Evolutionary conservation across 345 rosid genomes (phyloP), one percentile per base, ranked within the genome.

Genomic region (Syzygium aqueum): DNA sequence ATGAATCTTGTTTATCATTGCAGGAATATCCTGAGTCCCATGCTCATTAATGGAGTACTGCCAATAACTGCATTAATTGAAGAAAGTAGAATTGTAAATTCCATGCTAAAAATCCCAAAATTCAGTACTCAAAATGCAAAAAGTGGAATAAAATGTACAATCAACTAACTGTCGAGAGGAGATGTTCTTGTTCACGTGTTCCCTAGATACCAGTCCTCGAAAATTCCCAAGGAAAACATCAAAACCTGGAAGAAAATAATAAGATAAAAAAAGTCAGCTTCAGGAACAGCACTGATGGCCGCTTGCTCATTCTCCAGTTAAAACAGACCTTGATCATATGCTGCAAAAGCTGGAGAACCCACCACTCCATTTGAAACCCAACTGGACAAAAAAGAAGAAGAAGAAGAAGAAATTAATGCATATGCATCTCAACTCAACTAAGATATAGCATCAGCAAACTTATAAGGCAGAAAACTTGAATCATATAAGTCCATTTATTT

Each of bases 341-440:
- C 99, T 84, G 99, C 99, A 91, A 96, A 97, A 87, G 99, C 99
- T 23, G 99, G 99, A 90, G 98, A 96, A 80, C 99, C 99, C 89
- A 97, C 99, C 87, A 97, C 90, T 46, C 99, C 99, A 92, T 96
- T 96, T 84, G 98, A 94, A 67, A 97, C 98, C 99, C 99, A 97
- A 84, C 99, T 97, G 94, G 84, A 85, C 27, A 57, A 78, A 22
- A 28, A 78, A 43, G 46, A 82, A 0, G 30, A 40, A 12, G 59
- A 73, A 0, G 30, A 40, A 12, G 59, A 73, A 57, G 27, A 59
- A 59, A 59, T 59, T 28, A 59, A 59, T 25, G 65, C 82, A 37
- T 73, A 37, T 73, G 82, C 82, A 73, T 73, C 80, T 73, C 80
- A 2, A 73, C 80, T 73, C 80, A 2, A 73, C 46, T 33, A 67